These are phyloP conservation scores for Tolypocladium endophyticum DNA, from an alignment of 2,329 filamentous ascomycete species.

Conservation along the genomic window DNA sequence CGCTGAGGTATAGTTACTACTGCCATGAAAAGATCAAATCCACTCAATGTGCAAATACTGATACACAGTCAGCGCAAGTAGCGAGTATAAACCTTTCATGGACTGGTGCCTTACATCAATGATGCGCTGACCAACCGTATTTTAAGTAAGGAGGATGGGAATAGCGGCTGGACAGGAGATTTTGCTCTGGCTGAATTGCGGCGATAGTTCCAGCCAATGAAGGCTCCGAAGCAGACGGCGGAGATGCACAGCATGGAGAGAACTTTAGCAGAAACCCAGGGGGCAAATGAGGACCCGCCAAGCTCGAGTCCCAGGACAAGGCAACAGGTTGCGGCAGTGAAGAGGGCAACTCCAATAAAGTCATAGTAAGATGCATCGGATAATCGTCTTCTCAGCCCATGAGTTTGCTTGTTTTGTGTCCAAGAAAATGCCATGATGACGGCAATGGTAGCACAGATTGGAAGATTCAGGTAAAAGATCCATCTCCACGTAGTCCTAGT, in stretches of 20 bases:
- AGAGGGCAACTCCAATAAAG: not conserved
- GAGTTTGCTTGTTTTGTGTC: not conserved
- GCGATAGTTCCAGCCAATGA: not conserved
- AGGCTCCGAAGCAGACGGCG: not conserved
- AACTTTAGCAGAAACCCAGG: not conserved
- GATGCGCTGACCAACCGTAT: not conserved
- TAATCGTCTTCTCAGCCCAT: not conserved
- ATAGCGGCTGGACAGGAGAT: not conserved
- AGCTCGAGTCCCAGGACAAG: not conserved
- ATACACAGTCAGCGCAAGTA: not conserved
- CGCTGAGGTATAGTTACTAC: not conserved
- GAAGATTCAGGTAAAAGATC: not conserved
- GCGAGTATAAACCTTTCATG: not conserved
- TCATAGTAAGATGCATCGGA: not conserved
- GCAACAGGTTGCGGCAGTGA: not conserved
- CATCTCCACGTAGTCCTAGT: not conserved
- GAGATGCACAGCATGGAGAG: not conserved
- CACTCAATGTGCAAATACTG: not conserved
- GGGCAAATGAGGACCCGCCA: not conserved
- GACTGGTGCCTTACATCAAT: not conserved
- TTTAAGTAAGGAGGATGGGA: not conserved
- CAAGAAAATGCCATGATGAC: not conserved
- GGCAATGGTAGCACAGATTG: not conserved
- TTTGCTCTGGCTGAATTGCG: not conserved
- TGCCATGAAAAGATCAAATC: not conserved